Evolutionary conservation across 78 protist species (phyloP).

Genomic region (Polysphondylium violaceum): DNA sequence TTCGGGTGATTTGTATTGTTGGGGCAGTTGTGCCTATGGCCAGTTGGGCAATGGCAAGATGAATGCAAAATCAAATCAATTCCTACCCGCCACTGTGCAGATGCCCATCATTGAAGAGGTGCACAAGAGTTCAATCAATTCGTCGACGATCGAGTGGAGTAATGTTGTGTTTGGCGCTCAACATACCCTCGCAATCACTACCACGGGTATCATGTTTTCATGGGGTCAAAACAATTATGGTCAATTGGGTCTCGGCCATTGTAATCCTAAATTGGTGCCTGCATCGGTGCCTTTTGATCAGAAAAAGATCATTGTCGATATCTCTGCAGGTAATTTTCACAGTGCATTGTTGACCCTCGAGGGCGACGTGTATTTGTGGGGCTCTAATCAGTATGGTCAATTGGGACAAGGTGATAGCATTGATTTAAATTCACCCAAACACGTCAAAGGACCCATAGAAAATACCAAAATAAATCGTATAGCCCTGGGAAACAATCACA

Average conservation of each 20-base stretch:
- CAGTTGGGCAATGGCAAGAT: slow-evolving; percentile 58
- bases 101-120: slow-evolving; percentile 7
- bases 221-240: slow-evolving; percentile 63
- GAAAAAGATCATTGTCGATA: slow-evolving; percentile 8
- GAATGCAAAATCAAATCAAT: neutral
- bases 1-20: slow-evolving; percentile 40
- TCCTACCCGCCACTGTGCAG: neutral
- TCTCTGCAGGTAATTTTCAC: slow-evolving; percentile 32
- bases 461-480: neutral
- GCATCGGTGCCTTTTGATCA: neutral
- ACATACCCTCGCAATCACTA: slow-evolving; percentile 52
- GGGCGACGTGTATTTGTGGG: slow-evolving; percentile 52
- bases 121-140: neutral
- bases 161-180: slow-evolving; percentile 43
- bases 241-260: slow-evolving; percentile 55
- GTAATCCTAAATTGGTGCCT: slow-evolving; percentile 39
- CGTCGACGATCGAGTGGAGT: slow-evolving; percentile 9
- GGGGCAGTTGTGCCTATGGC: slow-evolving; percentile 57
- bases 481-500: slow-evolving; percentile 52
- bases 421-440: slow-evolving; percentile 11
- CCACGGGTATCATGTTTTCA: slow-evolving; percentile 27
- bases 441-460: slow-evolving; percentile 27
- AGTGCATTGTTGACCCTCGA: slow-evolving; percentile 41
- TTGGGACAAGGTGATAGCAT: slow-evolving; percentile 49
- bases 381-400: slow-evolving; percentile 54